A percentile compares a stretch with the other conserved stretches of the same genome.
These are phyloP conservation scores for Citrus hindsii DNA, from an alignment of 345 rosid genomes.

Conservation along the genomic window DNA sequence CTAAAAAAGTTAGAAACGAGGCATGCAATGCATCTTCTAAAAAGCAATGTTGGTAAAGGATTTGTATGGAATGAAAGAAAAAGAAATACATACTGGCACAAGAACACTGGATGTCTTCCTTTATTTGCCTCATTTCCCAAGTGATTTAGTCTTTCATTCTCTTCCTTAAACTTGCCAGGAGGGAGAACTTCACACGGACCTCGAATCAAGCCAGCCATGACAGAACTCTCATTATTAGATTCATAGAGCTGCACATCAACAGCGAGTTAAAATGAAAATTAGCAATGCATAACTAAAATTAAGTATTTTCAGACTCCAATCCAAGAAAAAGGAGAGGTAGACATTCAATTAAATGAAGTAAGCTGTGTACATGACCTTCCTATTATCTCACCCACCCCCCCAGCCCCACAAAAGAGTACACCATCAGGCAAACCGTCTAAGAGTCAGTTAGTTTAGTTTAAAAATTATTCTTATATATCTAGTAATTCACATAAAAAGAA, in stretches of 20 bases:
- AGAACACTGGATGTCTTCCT: conserved; percentile 35
- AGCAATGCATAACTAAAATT: background rate
- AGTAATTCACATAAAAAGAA: background rate
- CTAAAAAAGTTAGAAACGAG: background rate
- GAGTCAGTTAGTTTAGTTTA: background rate
- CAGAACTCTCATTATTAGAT: conserved; percentile 50
- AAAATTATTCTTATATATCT: background rate
- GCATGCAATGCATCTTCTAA: background rate
- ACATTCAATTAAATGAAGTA: background rate
- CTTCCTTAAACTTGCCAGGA: conserved; percentile 46
- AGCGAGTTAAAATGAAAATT: background rate
- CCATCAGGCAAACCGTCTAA: background rate
- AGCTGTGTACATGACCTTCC: background rate
- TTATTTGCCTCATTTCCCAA: conserved; percentile 33
- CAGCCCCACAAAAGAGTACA: background rate
- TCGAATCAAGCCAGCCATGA: conserved; percentile 48
- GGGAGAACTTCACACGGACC: conserved; percentile 63
- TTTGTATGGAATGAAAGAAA: background rate
- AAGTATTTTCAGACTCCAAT: background rate
- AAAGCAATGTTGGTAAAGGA: background rate
- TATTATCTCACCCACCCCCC: background rate
- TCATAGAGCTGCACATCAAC: conserved; percentile 50
- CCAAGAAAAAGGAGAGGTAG: background rate
- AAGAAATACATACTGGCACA: conserved; percentile 54
- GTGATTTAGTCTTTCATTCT: conserved; percentile 37